phyloP scores from a whole-genome alignment of 257 asterid genomes.

The Ophiorrhiza pumila region DNA sequence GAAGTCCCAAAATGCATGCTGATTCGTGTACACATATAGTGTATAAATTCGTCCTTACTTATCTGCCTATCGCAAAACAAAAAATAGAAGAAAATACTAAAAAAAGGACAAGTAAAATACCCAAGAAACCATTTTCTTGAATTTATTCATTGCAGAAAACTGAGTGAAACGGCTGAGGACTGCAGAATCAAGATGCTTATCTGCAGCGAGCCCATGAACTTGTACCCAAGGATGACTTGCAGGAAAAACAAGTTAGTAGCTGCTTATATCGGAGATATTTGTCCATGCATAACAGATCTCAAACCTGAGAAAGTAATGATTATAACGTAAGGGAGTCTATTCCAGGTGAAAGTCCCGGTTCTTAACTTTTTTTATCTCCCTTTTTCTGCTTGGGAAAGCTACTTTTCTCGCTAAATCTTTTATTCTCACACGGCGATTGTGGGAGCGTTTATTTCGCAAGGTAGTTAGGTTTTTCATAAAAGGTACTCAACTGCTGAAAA shows the following conservation, averaged over 20 bases:
- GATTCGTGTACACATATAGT: background rate
- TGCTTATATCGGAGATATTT: background rate
- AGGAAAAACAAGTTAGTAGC: background rate
- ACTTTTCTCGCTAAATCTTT: too few species aligned
- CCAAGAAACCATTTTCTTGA: conserved; percentile 25
- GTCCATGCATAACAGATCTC: background rate
- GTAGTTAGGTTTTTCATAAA: too few species aligned
- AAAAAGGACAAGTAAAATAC: background rate
- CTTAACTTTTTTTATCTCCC: too few species aligned
- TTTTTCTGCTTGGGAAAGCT: too few species aligned
- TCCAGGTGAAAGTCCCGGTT: background rate
- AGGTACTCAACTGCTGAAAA: too few species aligned
- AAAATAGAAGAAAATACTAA: too few species aligned
- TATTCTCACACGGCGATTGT: too few species aligned
- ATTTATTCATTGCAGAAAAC: conserved; percentile 20
- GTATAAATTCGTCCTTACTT: too few species aligned
- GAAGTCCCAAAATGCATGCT: background rate
- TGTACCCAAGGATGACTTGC: conserved; percentile 17
- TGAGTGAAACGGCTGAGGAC: conserved; percentile 17
- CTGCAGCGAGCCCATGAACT: conserved; percentile 16
- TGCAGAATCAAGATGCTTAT: conserved; percentile 23
- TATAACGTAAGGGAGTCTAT: background rate
- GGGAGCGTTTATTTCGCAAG: too few species aligned
- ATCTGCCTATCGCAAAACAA: background rate
- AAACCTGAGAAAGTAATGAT: background rate